These are phyloP conservation scores for Orbilia ellipsospora DNA, from an alignment of 2,329 filamentous ascomycete genomes.

Conservation along the genomic window DNA sequence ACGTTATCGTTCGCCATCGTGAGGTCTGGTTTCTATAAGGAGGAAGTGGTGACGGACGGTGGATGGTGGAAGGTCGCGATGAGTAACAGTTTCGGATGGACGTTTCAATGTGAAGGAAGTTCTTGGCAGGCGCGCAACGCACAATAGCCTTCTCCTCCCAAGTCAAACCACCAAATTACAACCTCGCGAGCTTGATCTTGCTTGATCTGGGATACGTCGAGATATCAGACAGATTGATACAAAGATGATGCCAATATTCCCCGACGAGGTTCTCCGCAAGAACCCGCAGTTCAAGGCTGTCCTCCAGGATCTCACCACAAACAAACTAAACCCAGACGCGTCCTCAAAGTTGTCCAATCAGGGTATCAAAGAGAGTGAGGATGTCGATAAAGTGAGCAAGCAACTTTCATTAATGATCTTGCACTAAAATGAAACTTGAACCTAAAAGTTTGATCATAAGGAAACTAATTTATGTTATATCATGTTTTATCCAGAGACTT, in stretches of 20 bases:
- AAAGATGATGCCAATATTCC: slow-evolving; percentile 58
- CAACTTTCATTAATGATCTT: no score
- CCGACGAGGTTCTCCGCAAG: slow-evolving; percentile 55
- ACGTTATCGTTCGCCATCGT: slow-evolving; percentile 45
- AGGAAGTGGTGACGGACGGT: background rate
- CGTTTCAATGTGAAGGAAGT: background rate
- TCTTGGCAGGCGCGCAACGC: slow-evolving; percentile 45
- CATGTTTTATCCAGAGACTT: slow-evolving; percentile 28
- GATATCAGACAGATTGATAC: no score
- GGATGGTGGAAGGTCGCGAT: slow-evolving; percentile 20
- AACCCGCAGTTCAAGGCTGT: slow-evolving; percentile 58
- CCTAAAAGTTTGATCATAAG: background rate
- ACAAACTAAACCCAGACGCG: slow-evolving; percentile 57
- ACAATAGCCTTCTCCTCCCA: background rate
- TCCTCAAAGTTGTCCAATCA: slow-evolving; percentile 43
- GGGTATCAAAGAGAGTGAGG: slow-evolving; percentile 39
- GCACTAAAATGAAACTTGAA: background rate
- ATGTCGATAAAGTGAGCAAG: slow-evolving; percentile 44
- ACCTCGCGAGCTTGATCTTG: slow-evolving; percentile 11
- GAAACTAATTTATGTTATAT: background rate
- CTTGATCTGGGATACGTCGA: no score
- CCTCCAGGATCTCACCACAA: slow-evolving; percentile 57
- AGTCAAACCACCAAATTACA: no score
- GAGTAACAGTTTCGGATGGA: slow-evolving; percentile 14
- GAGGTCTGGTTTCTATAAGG: background rate